Percentiles rank a stretch among this genome's conserved stretches.
Evolutionary conservation across 768 basidiomycete genomes (phyloP).

Genomic region (Dendrothele bispora): DNA sequence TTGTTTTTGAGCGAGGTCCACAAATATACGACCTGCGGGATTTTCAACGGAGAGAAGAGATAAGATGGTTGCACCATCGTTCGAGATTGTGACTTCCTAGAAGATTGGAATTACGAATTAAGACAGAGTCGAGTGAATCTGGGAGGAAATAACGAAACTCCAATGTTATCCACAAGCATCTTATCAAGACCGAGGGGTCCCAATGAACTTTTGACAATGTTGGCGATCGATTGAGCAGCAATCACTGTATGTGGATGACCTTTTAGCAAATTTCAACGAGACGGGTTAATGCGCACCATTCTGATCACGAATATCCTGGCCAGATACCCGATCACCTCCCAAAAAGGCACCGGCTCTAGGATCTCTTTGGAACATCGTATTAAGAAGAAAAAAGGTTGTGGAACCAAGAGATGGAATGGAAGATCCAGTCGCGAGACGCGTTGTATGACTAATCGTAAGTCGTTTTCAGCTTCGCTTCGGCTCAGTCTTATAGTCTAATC

Average conservation of each 20-base stretch:
- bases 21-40: constrained; percentile 95
- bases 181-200: constrained; percentile 95
- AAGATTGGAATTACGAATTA: constrained; percentile 6
- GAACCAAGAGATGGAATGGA: too few relatives aligned
- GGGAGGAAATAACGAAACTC: constrained; percentile 63
- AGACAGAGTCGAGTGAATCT: neutral
- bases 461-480: too few relatives aligned
- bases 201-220: constrained; percentile 94
- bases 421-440: too few relatives aligned
- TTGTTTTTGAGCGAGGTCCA: constrained; percentile 98
- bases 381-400: too few relatives aligned
- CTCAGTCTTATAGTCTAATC: too few relatives aligned
- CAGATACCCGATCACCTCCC: constrained; percentile 90
- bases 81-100: constrained; percentile 98
- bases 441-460: too few relatives aligned
- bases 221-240: constrained; percentile 95
- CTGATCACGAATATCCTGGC: constrained; percentile 95
- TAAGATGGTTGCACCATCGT: constrained; percentile 99
- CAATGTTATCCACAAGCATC: constrained; percentile 98
- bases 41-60: constrained; percentile 92
- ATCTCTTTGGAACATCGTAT: constrained; percentile 70
- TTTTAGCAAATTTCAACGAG: constrained; percentile 7
- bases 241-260: constrained; percentile 56
- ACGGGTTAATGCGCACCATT: constrained; percentile 64
- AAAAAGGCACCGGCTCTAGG: constrained; percentile 89